Base-by-base conservation (phyloP, 2,329 filamentous ascomycete genomes). In the Cercospora berteroae region DNA sequence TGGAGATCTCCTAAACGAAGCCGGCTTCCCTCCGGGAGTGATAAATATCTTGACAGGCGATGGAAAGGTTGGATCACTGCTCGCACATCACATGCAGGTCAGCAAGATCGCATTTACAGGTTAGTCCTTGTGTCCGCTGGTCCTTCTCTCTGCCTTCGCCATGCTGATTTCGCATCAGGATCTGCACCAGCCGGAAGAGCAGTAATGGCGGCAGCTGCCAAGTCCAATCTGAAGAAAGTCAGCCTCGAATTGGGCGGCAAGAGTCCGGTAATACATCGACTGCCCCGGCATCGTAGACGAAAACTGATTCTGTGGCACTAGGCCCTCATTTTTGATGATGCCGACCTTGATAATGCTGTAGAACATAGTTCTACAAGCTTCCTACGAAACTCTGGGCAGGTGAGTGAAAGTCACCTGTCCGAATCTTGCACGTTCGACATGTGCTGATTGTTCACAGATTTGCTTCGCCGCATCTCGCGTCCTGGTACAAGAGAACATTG, bases 171-270 rank as follows among this genome's bases (percentile, higher is more conserved):
- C 16, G 25, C 23, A 33, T 27, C 23, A 57, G 52, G 52, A 6
- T 80, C 77, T 29, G 78, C 80, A 2, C 64, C 69, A 1, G 80
- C 84, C 1, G 83, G 83, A 1, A 70, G 77, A n/a, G 77, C 78
- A 9, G 78, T 84, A 39, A 80, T 78, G 3, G 70, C 70, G 1
- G 70, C 73, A 9, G 79, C 80, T 0, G 80, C 78, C 1, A 72
- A 73, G 2, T 75, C 75, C 57, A 68, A 79, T 56, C 73, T 84
- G n/a, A 85, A 83, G 73, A 82, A 82, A 1, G 74, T 80, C 1
- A 74, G 83, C 8, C 74, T 85, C 58, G 83, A 85, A 71, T 78
- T 85, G 2, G 83, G 83, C 8, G 83, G 83, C 29, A 85, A 85
- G 70, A 79, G 77, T 2, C 78, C 78, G 2, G 76, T 57, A 57